Percentiles rank a stretch among this genome's conserved stretches.
Conservation (phyloP, 345 rosid species). For the Camelina neglecta region DNA sequence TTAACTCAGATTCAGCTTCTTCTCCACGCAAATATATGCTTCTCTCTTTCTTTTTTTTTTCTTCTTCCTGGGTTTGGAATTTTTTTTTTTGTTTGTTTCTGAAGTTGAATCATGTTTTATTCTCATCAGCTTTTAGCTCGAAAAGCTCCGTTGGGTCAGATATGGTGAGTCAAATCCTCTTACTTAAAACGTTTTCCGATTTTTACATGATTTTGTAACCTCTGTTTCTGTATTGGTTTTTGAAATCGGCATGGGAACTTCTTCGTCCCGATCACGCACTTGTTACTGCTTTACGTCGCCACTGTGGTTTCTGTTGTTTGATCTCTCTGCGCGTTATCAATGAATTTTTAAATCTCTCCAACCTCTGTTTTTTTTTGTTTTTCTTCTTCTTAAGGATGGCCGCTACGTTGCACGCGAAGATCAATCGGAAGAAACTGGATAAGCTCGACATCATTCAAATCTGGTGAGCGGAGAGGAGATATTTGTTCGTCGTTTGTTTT, state of each 20-base stretch:
- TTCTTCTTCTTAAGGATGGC: conserved; percentile 66
- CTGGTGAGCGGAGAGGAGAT: conserved; percentile 52
- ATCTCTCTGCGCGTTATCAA: background rate
- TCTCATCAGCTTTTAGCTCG: conserved; percentile 95
- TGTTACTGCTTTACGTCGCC: conserved; percentile 6
- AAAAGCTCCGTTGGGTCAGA: conserved; percentile 96
- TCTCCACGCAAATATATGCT: conserved; percentile 12
- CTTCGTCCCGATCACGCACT: conserved; percentile 24
- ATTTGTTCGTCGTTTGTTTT: background rate
- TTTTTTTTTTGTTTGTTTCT: background rate
- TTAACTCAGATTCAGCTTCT: conserved; percentile 15
- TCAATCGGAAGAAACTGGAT: conserved; percentile 70
- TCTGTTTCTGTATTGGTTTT: conserved; percentile 4
- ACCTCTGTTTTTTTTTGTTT: conserved; percentile 15
- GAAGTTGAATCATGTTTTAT: conserved; percentile 66
- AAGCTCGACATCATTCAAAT: conserved; percentile 75
- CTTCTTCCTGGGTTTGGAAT: conserved; percentile 5
- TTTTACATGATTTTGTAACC: conserved; percentile 10
- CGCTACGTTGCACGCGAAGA: conserved; percentile 84
- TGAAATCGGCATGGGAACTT: conserved; percentile 10
- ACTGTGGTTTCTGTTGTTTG: background rate
- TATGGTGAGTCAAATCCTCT: conserved; percentile 58
- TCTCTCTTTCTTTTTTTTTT: conserved; percentile 4
- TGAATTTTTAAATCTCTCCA: conserved; percentile 11
- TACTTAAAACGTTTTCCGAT: background rate